Evolutionary conservation across 2,329 filamentous ascomycete species (phyloP), one percentile per base, ranked within the genome.

Genomic region (Diaporthe caulivora): DNA sequence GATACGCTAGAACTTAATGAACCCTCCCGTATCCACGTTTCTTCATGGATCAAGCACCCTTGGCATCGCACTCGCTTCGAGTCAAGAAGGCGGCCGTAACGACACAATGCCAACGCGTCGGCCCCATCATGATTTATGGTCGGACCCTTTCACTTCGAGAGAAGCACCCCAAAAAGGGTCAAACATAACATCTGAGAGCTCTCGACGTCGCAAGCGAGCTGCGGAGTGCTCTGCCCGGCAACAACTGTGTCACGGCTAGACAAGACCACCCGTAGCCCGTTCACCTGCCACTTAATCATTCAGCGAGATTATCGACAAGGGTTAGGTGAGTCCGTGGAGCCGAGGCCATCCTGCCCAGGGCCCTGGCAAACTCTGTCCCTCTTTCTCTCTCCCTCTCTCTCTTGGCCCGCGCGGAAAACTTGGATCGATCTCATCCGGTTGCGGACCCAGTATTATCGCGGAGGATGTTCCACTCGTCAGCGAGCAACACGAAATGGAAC

Each of bases 11-110:
- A 67, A 47, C 51, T 67, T 53, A 40, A 67, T 34, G n/a, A 40
- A 67, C 62, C 62, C 47, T 67, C 62, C 47, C 62, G 47, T 67
- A 67, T 51, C 62, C 62, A 67, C 62, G 62, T 53, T 67, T 53
- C 62, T 53, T 53, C 62, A 67, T 67, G 62, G 62, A 67, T 67
- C 62, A 67, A 67, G 62, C 44, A 67, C 44, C 62, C 62, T 40
- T 67, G 62, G 62, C 62, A 67, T 67, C 62, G 62, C 62, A 67
- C 31, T 67, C 62, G 62, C 47, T 67, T 67, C 62, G 62, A 67
- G 44, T 53, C 62, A 67, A 53, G 47, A 21, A 15, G 31, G 11
- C 29, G 44, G 44, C 62, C 44, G 31, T 44, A 62, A 60, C 37
- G 34, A 15, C 57, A n/a, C 26, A 26, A 37, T 51, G 62, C 60